Base-by-base conservation (phyloP, 768 basidiomycete species). In the Cystobasidiopsis lactophilus region DNA sequence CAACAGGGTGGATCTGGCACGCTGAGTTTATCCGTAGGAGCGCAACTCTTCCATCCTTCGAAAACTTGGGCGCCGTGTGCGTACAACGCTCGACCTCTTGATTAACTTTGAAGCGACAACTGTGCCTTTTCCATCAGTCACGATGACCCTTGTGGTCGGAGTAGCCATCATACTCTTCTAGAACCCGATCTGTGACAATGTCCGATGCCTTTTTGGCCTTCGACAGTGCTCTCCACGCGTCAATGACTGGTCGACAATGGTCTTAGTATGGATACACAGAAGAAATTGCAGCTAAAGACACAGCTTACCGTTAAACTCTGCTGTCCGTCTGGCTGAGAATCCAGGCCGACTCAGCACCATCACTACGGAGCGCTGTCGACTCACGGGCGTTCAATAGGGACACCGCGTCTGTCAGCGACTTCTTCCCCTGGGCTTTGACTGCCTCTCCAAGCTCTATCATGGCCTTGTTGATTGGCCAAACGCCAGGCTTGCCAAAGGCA, bases 1-100 rank as follows among this genome's bases (percentile, higher is more conserved):
- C 69, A 4, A 73, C 69, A 40, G 72, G 67, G 40, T 68, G 67
- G 0, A 73, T 68, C 58, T 73, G 72, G 37, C 67, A 72, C 2
- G 63, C 68, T n/a, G 68, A 68, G 10, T 66, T 60, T 3, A 74
- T 66, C 2, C 67, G 61, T 9, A 73, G 55, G 13, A 74, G 65
- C 11, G 72, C 72, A 16, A 72, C 66, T 40, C 65, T 60, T 1
- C 71, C 72, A 59, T 74, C 72, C 19, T 66, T 65, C 9, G 69
- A 68, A 58, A 73, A 74, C 31, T 62, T 63, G 0, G 72, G 72
- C 4, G 71, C 66, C 52, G 60, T 53, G 35, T 60, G 65, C 19
- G 60, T 60, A 37, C 62, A 64, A 10, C 63, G 55, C 41, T 68
- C 66, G 2, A 69, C 67, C 57, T 72, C 72, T n/a, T 60, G 57